Percentiles rank a stretch among this genome's conserved stretches.
phyloP scores from a whole-genome alignment of 805 yeast genomes.

The Lipomyces chichibuensis region DNA sequence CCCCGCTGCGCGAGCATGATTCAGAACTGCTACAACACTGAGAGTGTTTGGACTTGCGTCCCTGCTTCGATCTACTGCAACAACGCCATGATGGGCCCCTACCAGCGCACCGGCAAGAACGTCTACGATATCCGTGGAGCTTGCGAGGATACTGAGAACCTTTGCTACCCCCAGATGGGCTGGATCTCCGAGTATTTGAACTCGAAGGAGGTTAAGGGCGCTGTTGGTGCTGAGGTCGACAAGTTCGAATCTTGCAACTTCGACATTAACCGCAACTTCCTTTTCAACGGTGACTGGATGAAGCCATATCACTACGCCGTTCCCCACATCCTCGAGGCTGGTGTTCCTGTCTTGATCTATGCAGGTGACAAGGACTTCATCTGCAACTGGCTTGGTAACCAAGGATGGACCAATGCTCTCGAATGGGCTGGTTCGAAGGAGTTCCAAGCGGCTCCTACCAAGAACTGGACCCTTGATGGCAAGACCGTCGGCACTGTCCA shows the following conservation, averaged over 20 bases:
- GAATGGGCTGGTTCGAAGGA: conserved; percentile 65
- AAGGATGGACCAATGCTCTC: conserved; percentile 77
- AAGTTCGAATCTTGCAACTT: conserved; percentile 74
- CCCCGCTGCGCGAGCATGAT: conserved; percentile 80
- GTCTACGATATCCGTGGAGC: conserved; percentile 86
- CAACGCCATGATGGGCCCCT: conserved; percentile 78
- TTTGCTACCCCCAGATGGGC: conserved; percentile 81
- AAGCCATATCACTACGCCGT: conserved; percentile 76
- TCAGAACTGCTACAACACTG: conserved; percentile 73
- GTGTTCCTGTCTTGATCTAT: conserved; percentile 80
- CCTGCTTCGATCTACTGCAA: conserved; percentile 93
- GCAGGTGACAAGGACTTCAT: conserved; percentile 97
- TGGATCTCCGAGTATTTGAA: conserved; percentile 81
- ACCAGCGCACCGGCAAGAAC: conserved; percentile 81
- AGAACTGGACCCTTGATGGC: conserved; percentile 49
- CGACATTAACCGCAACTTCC: conserved; percentile 76
- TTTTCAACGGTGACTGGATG: conserved; percentile 89
- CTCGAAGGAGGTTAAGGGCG: conserved; percentile 69
- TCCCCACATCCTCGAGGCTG: conserved; percentile 67
- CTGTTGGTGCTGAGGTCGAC: conserved; percentile 90
- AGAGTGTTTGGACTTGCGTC: conserved; percentile 80
- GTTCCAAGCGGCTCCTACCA: conserved; percentile 50
- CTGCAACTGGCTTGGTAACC: conserved; percentile 95
- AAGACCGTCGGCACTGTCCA: conserved; percentile 72
- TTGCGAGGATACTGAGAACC: conserved; percentile 65